phyloP scores from a whole-genome alignment of 2,329 filamentous ascomycete species.

The Calonectria pteridis region DNA sequence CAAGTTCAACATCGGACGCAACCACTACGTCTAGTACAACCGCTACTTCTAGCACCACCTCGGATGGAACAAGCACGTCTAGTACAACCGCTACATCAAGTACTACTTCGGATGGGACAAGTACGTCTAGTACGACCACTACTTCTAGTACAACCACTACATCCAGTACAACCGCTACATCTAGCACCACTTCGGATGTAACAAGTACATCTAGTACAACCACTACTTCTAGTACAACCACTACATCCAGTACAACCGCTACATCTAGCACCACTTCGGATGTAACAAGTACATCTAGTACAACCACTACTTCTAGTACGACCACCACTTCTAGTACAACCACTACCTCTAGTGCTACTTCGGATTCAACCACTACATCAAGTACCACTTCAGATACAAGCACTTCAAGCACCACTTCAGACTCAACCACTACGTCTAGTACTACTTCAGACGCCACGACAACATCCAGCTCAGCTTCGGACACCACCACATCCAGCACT shows the following conservation, averaged over 20 bases:
- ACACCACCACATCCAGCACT: not conserved
- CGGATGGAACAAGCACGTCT: not conserved
- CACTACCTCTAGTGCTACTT: too few relatives aligned
- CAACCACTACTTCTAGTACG: not conserved
- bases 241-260: not conserved
- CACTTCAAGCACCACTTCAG: not conserved
- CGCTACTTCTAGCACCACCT: not conserved
- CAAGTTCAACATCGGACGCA: not conserved
- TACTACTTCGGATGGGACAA: not conserved
- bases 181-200: not conserved
- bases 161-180: not conserved
- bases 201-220: too few relatives aligned
- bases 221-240: not conserved
- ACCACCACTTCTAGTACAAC: not conserved
- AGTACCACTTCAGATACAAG: not conserved
- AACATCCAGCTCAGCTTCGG: too few relatives aligned
- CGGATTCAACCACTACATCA: not conserved
- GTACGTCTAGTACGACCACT: not conserved
- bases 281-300: too few relatives aligned
- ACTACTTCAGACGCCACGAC: not conserved
- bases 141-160: not conserved
- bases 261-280: too few relatives aligned
- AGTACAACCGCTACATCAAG: not conserved
- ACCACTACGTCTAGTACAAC: not conserved
- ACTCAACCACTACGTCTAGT: not conserved